These are phyloP conservation scores for Russula brevipes DNA, from an alignment of 768 basidiomycete species.

Conservation along the genomic window DNA sequence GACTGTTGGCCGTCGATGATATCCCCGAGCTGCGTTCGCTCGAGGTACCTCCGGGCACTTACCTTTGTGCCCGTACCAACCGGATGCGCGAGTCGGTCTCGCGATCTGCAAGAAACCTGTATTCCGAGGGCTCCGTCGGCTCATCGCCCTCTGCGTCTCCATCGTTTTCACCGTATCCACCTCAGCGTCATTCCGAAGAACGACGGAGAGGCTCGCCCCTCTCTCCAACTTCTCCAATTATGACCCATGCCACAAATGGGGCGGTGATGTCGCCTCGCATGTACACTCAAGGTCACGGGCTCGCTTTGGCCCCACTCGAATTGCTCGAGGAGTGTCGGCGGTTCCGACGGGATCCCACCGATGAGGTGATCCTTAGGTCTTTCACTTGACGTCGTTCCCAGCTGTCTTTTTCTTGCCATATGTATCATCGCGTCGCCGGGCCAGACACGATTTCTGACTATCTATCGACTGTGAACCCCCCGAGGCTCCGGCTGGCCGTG, in stretches of 20 bases:
- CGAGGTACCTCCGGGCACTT: constrained; percentile 53
- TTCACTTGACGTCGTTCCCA: background rate
- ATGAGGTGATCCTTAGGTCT: constrained; percentile 17
- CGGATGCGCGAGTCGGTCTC: constrained; percentile 26
- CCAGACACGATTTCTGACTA: constrained; percentile 13
- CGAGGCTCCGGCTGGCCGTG: background rate
- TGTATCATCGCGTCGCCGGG: constrained; percentile 4
- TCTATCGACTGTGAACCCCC: background rate
- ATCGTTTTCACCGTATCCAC: constrained; percentile 7
- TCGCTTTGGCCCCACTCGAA: constrained; percentile 20
- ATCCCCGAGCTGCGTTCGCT: constrained; percentile 49
- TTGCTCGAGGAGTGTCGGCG: constrained; percentile 18
- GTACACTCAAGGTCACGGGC: background rate
- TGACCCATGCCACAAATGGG: background rate
- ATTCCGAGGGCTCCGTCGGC: constrained; percentile 4
- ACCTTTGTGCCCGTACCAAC: constrained; percentile 55
- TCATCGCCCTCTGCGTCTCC: background rate
- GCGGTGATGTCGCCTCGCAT: background rate
- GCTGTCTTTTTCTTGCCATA: background rate
- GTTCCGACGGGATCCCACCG: constrained; percentile 13
- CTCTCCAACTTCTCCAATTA: constrained; percentile 3
- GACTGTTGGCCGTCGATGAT: constrained; percentile 56
- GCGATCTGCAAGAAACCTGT: constrained; percentile 12
- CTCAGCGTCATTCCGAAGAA: constrained; percentile 1
- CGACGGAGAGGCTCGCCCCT: background rate